Evolutionary conservation across 2,329 filamentous ascomycete genomes (phyloP).

Genomic region (Chaetothyriales sp.): DNA sequence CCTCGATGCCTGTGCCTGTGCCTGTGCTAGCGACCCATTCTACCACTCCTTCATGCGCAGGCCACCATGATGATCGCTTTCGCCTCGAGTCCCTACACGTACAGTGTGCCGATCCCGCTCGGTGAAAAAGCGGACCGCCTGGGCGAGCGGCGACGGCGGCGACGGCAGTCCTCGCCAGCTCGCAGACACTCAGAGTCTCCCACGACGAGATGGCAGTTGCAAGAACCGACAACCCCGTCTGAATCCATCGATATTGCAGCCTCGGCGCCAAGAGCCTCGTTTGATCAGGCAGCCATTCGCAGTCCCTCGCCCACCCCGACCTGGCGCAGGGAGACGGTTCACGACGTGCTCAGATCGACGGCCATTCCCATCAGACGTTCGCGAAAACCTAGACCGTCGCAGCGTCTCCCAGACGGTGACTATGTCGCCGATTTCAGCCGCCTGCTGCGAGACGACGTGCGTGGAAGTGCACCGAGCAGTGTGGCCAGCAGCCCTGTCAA

Average conservation of each 20-base stretch:
- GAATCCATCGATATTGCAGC: neutral
- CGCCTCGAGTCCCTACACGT: neutral
- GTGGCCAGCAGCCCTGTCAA: constrained; percentile 27
- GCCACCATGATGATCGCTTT: neutral
- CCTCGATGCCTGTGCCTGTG: neutral
- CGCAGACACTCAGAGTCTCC: neutral
- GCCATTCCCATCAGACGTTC: constrained; percentile 39
- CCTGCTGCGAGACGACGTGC: constrained; percentile 38
- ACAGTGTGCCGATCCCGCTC: neutral
- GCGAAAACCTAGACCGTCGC: constrained; percentile 25
- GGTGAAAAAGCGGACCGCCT: neutral
- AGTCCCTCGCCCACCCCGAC: neutral
- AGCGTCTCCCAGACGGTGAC: constrained; percentile 27
- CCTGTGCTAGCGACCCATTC: neutral
- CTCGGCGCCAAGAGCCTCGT: neutral
- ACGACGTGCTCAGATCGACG: constrained; percentile 39
- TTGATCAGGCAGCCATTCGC: neutral
- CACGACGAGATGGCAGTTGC: neutral
- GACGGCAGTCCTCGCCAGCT: neutral
- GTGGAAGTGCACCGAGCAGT: constrained; percentile 34
- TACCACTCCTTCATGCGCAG: neutral
- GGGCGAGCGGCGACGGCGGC: neutral
- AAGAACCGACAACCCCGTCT: neutral
- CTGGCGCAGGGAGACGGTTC: constrained; percentile 7
- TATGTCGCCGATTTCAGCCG: constrained; percentile 38